Conservation (phyloP, 2,329 filamentous ascomycete genomes). For the Beauveria medogensis region DNA sequence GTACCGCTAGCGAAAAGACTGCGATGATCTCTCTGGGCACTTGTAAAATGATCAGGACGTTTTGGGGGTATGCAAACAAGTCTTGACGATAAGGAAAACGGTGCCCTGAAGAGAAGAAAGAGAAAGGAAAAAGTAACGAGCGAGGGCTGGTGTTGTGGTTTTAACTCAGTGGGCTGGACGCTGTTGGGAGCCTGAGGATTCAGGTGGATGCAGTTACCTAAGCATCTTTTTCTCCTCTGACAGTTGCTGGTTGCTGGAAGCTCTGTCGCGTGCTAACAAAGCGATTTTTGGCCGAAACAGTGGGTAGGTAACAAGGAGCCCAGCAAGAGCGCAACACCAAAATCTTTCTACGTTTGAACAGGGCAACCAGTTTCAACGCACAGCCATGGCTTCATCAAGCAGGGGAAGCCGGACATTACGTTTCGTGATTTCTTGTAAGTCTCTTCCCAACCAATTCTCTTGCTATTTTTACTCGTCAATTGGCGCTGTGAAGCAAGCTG, state of each 20-base stretch:
- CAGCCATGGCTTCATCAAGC: slow-evolving; percentile 10
- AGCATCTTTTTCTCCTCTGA: neutral
- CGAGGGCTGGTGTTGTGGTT: slow-evolving; percentile 19
- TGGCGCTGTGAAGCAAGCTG: neutral
- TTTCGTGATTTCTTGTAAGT: slow-evolving; percentile 43
- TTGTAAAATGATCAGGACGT: slow-evolving; percentile 81
- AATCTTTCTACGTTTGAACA: neutral
- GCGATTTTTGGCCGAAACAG: neutral
- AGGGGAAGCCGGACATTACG: slow-evolving; percentile 34
- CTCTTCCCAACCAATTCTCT: neutral
- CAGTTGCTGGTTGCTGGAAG: neutral
- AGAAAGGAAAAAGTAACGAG: slow-evolving; percentile 22
- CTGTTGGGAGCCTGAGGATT: slow-evolving; percentile 14
- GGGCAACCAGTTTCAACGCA: neutral
- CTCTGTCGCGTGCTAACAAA: slow-evolving; percentile 1
- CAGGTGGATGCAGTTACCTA: slow-evolving; percentile 1
- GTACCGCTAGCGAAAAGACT: slow-evolving; percentile 98
- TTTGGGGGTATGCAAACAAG: slow-evolving; percentile 55
- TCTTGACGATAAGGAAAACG: slow-evolving; percentile 93
- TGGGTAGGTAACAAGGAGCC: neutral
- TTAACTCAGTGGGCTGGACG: slow-evolving; percentile 21
- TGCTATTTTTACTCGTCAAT: neutral
- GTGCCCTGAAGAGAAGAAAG: slow-evolving; percentile 51
- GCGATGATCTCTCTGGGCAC: slow-evolving; percentile 74
- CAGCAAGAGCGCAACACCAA: slow-evolving; percentile 1